Percentiles rank a stretch among this genome's conserved stretches.
These are phyloP conservation scores for Rhynchosporium graminicola DNA, from an alignment of 2,329 filamentous ascomycete species.

Conservation along the genomic window DNA sequence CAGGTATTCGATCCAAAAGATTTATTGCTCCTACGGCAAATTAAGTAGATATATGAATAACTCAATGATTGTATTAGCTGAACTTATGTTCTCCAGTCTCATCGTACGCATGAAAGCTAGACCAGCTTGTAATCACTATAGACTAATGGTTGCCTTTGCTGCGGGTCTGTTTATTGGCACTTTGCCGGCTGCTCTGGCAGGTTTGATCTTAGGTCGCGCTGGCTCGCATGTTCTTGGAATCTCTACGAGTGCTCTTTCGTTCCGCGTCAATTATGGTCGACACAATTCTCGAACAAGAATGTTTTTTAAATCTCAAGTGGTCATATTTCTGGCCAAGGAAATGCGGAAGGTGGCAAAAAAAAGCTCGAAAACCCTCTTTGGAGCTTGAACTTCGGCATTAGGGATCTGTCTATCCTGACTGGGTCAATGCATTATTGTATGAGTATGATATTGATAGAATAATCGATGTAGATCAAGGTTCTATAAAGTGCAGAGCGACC, in stretches of 20 bases:
- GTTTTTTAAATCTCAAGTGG: constrained; percentile 88
- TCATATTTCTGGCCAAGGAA: constrained; percentile 81
- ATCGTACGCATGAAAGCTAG: constrained; percentile 77
- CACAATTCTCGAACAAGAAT: constrained; percentile 91
- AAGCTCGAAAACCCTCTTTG: not conserved
- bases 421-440: not conserved
- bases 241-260: constrained; percentile 77
- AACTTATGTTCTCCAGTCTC: constrained; percentile 42
- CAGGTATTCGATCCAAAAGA: too few species aligned
- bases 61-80: constrained; percentile 4
- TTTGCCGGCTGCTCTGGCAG: constrained; percentile 80
- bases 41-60: constrained; percentile 20
- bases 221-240: constrained; percentile 75
- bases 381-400: not conserved
- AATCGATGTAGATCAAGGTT: too few species aligned
- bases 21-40: constrained; percentile 74
- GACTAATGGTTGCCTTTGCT: constrained; percentile 78
- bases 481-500: too few species aligned
- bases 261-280: constrained; percentile 90
- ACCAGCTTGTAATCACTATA: constrained; percentile 82
- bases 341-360: constrained; percentile 73
- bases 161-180: constrained; percentile 75
- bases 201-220: constrained; percentile 66
- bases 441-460: not conserved
- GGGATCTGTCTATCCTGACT: not conserved